Evolutionary conservation across 257 asterid species (phyloP).

Genomic region (Cruciata laevipes): DNA sequence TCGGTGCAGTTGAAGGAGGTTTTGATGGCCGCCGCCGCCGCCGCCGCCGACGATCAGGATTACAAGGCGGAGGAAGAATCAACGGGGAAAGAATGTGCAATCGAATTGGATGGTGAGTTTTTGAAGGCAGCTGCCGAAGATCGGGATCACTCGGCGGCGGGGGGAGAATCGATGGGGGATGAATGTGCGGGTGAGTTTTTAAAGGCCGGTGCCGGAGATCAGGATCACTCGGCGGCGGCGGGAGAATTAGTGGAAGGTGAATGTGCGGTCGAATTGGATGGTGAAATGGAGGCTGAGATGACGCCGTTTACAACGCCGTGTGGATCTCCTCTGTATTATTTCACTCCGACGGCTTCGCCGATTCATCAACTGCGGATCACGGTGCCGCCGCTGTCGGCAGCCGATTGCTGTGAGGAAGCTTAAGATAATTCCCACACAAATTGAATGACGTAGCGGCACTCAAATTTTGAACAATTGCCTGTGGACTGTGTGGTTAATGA

Average conservation of each 20-base stretch:
- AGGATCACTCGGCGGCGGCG: not conserved
- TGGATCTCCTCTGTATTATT: conserved; percentile 21
- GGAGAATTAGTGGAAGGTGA: not conserved
- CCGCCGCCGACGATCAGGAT: conserved; percentile 17
- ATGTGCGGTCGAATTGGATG: not conserved
- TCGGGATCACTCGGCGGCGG: not conserved
- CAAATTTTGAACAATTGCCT: not conserved
- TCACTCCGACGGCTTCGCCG: conserved; percentile 28
- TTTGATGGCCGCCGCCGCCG: conserved; percentile 23
- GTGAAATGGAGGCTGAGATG: not conserved
- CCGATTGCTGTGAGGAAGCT: not conserved
- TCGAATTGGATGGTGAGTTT: not conserved
- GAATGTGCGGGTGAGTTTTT: not conserved
- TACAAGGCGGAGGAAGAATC: not conserved
- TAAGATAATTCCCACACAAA: not conserved
- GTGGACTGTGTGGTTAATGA: not conserved
- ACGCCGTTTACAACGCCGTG: conserved; percentile 24
- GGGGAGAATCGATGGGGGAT: not conserved
- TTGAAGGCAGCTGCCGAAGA: not conserved
- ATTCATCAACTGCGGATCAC: not conserved
- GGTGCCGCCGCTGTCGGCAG: conserved; percentile 3
- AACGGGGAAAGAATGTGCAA: not conserved
- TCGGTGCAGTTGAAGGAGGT: conserved; percentile 30
- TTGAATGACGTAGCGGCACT: not conserved
- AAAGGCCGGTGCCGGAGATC: not conserved